A percentile compares a stretch with the other conserved stretches of the same genome.
phyloP scores from a whole-genome alignment of 345 rosid species.

The Carallia brachiata region DNA sequence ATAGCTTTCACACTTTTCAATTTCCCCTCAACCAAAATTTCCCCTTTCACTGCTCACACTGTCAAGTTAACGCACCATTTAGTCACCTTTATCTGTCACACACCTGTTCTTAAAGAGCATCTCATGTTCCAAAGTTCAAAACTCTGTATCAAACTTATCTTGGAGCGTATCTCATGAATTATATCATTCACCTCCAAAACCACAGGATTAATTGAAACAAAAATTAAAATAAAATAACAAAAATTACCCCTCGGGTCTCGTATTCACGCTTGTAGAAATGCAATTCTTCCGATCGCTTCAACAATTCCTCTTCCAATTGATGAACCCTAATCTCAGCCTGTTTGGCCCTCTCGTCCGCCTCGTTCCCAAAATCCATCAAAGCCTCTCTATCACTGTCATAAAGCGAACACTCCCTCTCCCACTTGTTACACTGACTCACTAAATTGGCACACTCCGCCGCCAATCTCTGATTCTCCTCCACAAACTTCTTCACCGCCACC shows the following conservation, averaged over 20 bases:
- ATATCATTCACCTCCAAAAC: neutral
- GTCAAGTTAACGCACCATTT: no score
- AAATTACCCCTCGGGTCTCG: constrained; percentile 39
- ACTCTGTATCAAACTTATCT: no score
- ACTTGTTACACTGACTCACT: constrained; percentile 67
- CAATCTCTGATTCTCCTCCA: constrained; percentile 82
- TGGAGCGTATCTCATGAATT: no score
- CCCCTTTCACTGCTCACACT: no score
- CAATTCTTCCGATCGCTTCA: constrained; percentile 45
- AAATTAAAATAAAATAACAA: neutral
- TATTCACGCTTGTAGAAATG: constrained; percentile 34
- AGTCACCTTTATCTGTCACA: no score
- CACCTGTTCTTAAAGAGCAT: no score
- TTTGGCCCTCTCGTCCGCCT: constrained; percentile 82
- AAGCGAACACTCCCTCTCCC: constrained; percentile 72
- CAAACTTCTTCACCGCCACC: constrained; percentile 77
- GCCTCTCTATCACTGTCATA: constrained; percentile 77
- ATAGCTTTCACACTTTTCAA: no score
- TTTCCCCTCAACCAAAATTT: no score
- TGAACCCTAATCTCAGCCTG: constrained; percentile 67
- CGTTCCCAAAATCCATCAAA: constrained; percentile 89
- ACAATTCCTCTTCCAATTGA: constrained; percentile 56
- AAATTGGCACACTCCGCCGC: constrained; percentile 68
- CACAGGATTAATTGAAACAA: neutral
- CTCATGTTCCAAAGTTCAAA: no score